A percentile compares a stretch with the other conserved stretches of the same genome.
These are phyloP conservation scores for Haplographium delicatum DNA, from an alignment of 495 filamentous ascomycete genomes.

Conservation along the genomic window DNA sequence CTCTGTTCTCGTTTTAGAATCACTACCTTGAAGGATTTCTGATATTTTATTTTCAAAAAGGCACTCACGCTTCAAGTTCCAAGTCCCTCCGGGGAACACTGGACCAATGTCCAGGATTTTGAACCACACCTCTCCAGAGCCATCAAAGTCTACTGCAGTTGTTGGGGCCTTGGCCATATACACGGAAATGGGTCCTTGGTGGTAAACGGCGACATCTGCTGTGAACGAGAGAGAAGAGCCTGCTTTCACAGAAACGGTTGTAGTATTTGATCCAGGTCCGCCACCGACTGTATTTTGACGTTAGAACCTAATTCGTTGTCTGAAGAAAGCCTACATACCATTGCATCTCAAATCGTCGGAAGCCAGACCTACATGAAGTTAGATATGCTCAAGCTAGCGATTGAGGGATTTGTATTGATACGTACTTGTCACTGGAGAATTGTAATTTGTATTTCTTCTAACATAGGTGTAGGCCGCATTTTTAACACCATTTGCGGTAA, in stretches of 20 bases:
- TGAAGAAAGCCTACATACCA: constrained; percentile 10
- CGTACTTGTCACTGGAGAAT: constrained; percentile 48
- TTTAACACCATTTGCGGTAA: constrained; percentile 40
- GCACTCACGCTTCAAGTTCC: constrained; percentile 35
- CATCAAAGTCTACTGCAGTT: constrained; percentile 37
- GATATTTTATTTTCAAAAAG: not conserved
- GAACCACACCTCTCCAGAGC: constrained; percentile 46
- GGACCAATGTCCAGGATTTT: constrained; percentile 18
- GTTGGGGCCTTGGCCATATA: constrained; percentile 49
- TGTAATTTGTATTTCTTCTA: constrained; percentile 51
- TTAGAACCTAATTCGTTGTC: not conserved
- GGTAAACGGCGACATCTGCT: constrained; percentile 47
- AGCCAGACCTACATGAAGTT: constrained; percentile 31
- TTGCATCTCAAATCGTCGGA: constrained; percentile 54
- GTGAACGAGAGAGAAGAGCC: constrained; percentile 48
- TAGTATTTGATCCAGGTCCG: constrained; percentile 37
- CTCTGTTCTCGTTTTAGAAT: constrained; percentile 13
- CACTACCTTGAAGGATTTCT: not conserved
- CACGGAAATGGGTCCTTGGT: constrained; percentile 52
- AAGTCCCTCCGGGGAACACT: constrained; percentile 23
- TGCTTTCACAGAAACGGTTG: constrained; percentile 42
- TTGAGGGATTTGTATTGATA: not conserved
- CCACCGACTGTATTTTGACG: constrained; percentile 31
- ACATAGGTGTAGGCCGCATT: constrained; percentile 46
- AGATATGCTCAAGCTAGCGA: not conserved